phyloP scores from a whole-genome alignment of 192 early-diverging fungal species.

The Coemansia sp. region DNA sequence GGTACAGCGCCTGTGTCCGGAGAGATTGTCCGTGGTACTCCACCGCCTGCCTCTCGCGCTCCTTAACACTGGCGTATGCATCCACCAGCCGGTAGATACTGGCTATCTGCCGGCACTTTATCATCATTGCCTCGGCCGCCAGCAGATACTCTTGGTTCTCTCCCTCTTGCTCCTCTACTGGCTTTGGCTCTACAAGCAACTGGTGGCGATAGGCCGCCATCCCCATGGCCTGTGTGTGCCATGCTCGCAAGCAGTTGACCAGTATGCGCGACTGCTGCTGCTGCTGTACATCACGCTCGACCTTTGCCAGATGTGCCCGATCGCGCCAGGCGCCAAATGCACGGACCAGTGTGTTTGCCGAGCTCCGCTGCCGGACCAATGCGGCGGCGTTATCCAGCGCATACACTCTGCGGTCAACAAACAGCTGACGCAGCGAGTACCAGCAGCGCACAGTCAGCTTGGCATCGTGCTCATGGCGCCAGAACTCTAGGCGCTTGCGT shows the following conservation, averaged over 20 bases:
- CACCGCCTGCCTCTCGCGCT: conserved; percentile 7
- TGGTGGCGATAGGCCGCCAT: no score
- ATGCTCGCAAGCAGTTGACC: not conserved
- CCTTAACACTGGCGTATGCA: not conserved
- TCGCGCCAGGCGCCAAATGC: not conserved
- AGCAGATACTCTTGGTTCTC: no score
- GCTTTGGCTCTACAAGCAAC: no score
- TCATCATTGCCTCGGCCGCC: not conserved
- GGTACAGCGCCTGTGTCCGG: not conserved
- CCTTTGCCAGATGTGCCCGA: not conserved
- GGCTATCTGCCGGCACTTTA: not conserved
- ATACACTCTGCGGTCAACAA: not conserved
- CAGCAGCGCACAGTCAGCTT: not conserved
- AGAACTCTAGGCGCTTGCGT: not conserved
- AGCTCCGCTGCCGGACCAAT: not conserved
- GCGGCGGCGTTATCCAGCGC: not conserved
- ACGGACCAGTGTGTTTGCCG: not conserved
- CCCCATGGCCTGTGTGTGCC: conserved; percentile 7
- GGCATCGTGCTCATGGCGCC: not conserved
- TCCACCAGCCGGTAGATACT: conserved; percentile 3
- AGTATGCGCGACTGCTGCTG: not conserved
- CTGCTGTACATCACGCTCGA: not conserved
- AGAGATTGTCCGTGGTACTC: not conserved
- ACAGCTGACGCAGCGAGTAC: not conserved
- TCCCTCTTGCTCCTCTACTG: not conserved